These are phyloP conservation scores for Macaranga tanarius DNA, from an alignment of 441 rosid genomes.

Conservation along the genomic window DNA sequence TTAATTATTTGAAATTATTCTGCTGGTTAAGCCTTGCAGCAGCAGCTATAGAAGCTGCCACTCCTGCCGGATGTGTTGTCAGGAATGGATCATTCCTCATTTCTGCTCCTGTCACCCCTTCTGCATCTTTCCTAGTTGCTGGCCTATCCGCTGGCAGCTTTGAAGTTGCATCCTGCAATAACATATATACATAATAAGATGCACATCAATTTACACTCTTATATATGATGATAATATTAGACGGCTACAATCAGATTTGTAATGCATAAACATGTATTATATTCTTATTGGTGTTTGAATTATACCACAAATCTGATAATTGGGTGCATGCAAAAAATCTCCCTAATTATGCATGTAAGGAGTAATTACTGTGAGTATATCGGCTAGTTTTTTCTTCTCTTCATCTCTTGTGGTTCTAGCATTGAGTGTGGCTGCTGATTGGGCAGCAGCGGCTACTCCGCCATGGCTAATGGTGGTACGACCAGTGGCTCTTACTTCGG, in stretches of 20 bases:
- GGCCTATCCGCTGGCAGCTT: conserved; percentile 47
- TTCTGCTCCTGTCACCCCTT: conserved; percentile 55
- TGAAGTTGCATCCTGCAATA: conserved; percentile 47
- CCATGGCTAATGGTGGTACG: conserved; percentile 47
- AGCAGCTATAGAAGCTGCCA: conserved; percentile 64
- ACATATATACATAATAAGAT: no score
- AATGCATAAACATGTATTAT: no score
- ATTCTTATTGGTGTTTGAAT: no score
- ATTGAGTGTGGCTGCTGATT: conserved; percentile 57
- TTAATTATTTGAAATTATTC: conserved; percentile 12
- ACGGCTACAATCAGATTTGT: no score
- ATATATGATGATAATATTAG: neutral
- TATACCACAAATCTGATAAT: no score
- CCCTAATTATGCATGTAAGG: no score
- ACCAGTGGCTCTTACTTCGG: conserved; percentile 67
- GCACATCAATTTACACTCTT: no score
- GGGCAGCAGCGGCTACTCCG: conserved; percentile 57
- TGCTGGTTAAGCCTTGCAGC: conserved; percentile 70
- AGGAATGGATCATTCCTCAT: conserved; percentile 59
- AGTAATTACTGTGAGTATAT: conserved; percentile 44
- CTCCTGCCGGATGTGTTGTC: conserved; percentile 68
- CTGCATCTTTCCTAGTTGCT: conserved; percentile 52
- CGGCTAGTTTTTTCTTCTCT: conserved; percentile 65
- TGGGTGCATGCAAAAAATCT: no score
- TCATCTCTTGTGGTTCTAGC: conserved; percentile 40